These are phyloP conservation scores for Pueraria montana DNA, from an alignment of 306 rosid genomes.

Conservation along the genomic window DNA sequence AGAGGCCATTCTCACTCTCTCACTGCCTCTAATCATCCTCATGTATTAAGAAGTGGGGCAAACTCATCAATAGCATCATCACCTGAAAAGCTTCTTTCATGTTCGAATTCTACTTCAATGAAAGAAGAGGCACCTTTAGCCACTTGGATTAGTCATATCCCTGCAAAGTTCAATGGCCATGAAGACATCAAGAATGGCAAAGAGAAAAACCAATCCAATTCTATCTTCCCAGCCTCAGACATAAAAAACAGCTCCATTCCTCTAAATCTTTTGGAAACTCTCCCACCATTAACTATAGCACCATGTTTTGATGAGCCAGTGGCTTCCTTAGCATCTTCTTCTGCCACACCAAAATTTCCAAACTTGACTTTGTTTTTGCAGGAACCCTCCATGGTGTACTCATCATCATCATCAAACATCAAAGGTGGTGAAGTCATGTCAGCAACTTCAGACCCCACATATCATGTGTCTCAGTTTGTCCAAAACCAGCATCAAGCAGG, in stretches of 20 bases:
- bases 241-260: constrained; percentile 57
- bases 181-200: constrained; percentile 44
- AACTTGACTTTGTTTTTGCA: constrained; percentile 73
- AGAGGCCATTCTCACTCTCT: constrained; percentile 51
- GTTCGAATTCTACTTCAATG: constrained; percentile 53
- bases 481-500: constrained; percentile 48
- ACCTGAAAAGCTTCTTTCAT: constrained; percentile 42
- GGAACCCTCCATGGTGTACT: constrained; percentile 57
- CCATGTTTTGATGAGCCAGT: constrained; percentile 49
- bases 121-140: constrained; percentile 56
- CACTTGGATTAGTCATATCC: constrained; percentile 45
- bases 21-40: constrained; percentile 46
- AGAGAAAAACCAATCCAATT: constrained; percentile 45
- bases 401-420: constrained; percentile 34
- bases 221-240: constrained; percentile 40
- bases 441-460: constrained; percentile 47
- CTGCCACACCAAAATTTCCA: constrained; percentile 56
- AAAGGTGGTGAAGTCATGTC: constrained; percentile 45
- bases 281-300: constrained; percentile 57
- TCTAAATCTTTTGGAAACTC: constrained; percentile 73
- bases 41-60: constrained; percentile 43
- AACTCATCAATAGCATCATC: constrained; percentile 60
- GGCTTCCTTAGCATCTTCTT: constrained; percentile 52
- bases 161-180: constrained; percentile 43
- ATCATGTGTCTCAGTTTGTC: constrained; percentile 47